Evolutionary conservation across 768 basidiomycete species (phyloP).

Genomic region (Leucocoprinus birnbaumii): DNA sequence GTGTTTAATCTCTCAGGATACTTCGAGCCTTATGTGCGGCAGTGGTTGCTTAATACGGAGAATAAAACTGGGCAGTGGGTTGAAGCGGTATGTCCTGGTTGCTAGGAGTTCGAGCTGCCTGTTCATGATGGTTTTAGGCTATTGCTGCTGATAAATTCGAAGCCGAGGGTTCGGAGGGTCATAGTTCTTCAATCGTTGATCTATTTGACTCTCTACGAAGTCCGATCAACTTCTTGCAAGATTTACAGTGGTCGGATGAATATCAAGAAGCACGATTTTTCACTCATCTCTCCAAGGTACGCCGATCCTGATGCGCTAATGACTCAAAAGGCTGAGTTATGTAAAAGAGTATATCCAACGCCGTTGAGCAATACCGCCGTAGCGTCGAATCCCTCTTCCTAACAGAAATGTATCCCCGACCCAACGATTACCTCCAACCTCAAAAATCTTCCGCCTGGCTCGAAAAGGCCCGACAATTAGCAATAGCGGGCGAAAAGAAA

Average conservation of each 20-base stretch:
- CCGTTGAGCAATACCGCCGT: slow-evolving; percentile 88
- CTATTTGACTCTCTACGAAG: slow-evolving; percentile 92
- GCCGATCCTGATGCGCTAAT: neutral
- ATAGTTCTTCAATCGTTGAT: slow-evolving; percentile 97
- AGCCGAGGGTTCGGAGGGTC: slow-evolving; percentile 74
- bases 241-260: slow-evolving; percentile 89
- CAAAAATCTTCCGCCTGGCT: slow-evolving; percentile 88
- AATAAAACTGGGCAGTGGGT: slow-evolving; percentile 94
- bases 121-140: slow-evolving; percentile 37
- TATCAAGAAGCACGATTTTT: slow-evolving; percentile 89
- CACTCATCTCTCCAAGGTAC: slow-evolving; percentile 83
- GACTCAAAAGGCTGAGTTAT: neutral
- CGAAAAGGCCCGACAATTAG: slow-evolving; percentile 78
- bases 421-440: slow-evolving; percentile 73
- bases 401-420: slow-evolving; percentile 91
- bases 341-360: slow-evolving; percentile 81
- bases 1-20: slow-evolving; percentile 71
- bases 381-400: slow-evolving; percentile 88
- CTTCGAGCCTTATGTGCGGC: slow-evolving; percentile 85
- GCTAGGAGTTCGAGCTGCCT: neutral
- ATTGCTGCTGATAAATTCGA: slow-evolving; percentile 81
- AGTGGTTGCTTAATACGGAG: slow-evolving; percentile 89
- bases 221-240: slow-evolving; percentile 84
- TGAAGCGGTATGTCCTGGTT: slow-evolving; percentile 60
- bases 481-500: slow-evolving; percentile 81